These are phyloP conservation scores for Chlorella ohadii DNA, from an alignment of 139 green algal species.

Conservation along the genomic window DNA sequence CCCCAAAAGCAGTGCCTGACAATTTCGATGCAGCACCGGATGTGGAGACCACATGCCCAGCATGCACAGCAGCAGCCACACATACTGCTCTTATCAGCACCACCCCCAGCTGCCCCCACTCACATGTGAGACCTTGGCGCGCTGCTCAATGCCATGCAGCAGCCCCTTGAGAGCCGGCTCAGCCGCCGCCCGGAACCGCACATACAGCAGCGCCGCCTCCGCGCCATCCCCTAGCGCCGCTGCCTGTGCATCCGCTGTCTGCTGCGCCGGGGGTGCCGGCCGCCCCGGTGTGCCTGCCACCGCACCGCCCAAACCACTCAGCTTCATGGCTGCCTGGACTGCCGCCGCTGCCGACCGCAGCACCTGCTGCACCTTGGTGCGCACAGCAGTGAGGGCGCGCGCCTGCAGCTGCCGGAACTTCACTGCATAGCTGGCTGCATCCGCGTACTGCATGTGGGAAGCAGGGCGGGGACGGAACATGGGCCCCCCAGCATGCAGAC, in stretches of 20 bases:
- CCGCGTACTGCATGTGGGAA: constrained; percentile 75
- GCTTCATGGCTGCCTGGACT: background rate
- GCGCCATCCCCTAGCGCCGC: constrained; percentile 62
- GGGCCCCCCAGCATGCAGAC: too few species aligned
- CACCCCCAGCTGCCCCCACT: background rate
- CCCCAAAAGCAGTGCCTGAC: too few species aligned
- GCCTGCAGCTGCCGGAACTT: constrained; percentile 93
- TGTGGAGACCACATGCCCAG: too few species aligned
- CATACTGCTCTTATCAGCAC: too few species aligned
- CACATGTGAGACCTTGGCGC: constrained; percentile 39
- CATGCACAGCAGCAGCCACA: background rate
- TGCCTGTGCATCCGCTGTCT: too few species aligned
- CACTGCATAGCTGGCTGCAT: constrained; percentile 81
- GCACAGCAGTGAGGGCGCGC: constrained; percentile 75
- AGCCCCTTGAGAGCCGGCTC: constrained; percentile 84
- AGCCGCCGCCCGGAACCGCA: constrained; percentile 90
- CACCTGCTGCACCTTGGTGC: constrained; percentile 73
- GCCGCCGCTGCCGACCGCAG: constrained; percentile 55
- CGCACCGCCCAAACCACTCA: background rate
- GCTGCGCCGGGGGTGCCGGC: background rate
- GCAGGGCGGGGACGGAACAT: too few species aligned
- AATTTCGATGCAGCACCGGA: too few species aligned
- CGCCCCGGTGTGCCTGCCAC: background rate
- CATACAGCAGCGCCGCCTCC: constrained; percentile 92
- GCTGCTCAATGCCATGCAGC: constrained; percentile 83